A percentile compares a stretch with the other conserved stretches of the same genome.
phyloP scores from a whole-genome alignment of 2,329 filamentous ascomycete species.

The Alternaria conjuncta region DNA sequence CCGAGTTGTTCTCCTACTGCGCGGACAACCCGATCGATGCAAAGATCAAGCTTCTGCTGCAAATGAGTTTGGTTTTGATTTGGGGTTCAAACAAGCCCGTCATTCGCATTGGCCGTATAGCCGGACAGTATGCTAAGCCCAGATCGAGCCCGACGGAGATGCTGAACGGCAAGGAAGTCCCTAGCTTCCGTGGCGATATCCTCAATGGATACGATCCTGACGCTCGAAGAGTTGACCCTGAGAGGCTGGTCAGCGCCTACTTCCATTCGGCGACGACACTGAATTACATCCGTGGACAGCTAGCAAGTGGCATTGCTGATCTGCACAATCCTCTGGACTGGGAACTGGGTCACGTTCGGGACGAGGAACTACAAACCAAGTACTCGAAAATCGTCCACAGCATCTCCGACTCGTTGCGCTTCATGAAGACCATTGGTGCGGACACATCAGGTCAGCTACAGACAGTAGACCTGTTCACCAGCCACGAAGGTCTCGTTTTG shows the following conservation, averaged over 20 bases:
- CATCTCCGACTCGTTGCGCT: conserved; percentile 88
- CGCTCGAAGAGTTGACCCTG: conserved; percentile 81
- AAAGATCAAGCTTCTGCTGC: conserved; percentile 94
- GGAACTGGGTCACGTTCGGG: conserved; percentile 89
- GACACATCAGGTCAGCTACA: conserved; percentile 83
- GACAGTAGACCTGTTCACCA: conserved; percentile 93
- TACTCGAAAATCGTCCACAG: conserved; percentile 85
- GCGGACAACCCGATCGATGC: conserved; percentile 86
- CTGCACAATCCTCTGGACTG: conserved; percentile 93
- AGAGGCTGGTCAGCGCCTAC: conserved; percentile 86
- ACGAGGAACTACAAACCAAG: conserved; percentile 81
- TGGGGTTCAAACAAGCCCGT: conserved; percentile 85
- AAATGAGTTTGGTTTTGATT: conserved; percentile 96
- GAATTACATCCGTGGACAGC: conserved; percentile 86
- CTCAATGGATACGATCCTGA: conserved; percentile 83
- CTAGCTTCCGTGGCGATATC: conserved; percentile 93
- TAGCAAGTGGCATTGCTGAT: conserved; percentile 89
- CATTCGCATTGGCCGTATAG: conserved; percentile 93
- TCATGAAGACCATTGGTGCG: conserved; percentile 93
- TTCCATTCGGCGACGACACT: conserved; percentile 94
- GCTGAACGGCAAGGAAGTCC: conserved; percentile 78
- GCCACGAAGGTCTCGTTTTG: conserved; percentile 90
- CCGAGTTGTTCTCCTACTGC: conserved; percentile 97
- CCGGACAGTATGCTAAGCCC: conserved; percentile 96
- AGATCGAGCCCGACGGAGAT: conserved; percentile 86